A percentile compares a stretch with the other conserved stretches of the same genome.
Conservation (phyloP, 108 stramenopile genomes). For the Parmales sp. region DNA sequence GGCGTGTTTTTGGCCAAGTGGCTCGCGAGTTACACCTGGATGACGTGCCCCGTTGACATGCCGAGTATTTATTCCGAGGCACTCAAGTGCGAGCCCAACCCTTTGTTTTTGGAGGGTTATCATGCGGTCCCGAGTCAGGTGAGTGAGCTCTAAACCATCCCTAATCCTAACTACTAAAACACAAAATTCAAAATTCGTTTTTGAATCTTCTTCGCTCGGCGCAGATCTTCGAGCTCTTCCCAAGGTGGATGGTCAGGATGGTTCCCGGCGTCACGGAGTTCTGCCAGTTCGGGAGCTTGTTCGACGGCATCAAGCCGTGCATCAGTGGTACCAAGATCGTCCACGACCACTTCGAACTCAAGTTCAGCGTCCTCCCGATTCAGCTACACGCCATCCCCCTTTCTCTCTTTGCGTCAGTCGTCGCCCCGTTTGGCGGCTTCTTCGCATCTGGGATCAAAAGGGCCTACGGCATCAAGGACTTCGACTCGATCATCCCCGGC, state of each 20-base stretch:
- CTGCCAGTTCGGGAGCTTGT: constrained; percentile 27
- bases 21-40: constrained; percentile 70
- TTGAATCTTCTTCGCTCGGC: constrained; percentile 36
- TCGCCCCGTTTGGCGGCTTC: constrained; percentile 93
- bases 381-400: constrained; percentile 72
- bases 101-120: constrained; percentile 27
- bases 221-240: constrained; percentile 70
- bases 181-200: too few relatives aligned
- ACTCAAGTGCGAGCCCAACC: constrained; percentile 55
- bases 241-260: constrained; percentile 41
- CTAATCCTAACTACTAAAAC: too few relatives aligned
- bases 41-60: constrained; percentile 78
- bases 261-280: constrained; percentile 18
- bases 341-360: constrained; percentile 57
- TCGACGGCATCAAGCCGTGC: constrained; percentile 47
- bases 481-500: constrained; percentile 77
- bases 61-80: constrained; percentile 49
- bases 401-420: constrained; percentile 63
- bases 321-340: constrained; percentile 13
- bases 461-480: constrained; percentile 85
- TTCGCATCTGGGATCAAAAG: constrained; percentile 86
- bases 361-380: constrained; percentile 42
- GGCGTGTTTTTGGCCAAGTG: constrained; percentile 75
- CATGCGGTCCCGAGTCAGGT: too few relatives aligned
- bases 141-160: too few relatives aligned